These are phyloP conservation scores for Venturia asperata DNA, from an alignment of 2,329 filamentous ascomycete species.

Conservation along the genomic window DNA sequence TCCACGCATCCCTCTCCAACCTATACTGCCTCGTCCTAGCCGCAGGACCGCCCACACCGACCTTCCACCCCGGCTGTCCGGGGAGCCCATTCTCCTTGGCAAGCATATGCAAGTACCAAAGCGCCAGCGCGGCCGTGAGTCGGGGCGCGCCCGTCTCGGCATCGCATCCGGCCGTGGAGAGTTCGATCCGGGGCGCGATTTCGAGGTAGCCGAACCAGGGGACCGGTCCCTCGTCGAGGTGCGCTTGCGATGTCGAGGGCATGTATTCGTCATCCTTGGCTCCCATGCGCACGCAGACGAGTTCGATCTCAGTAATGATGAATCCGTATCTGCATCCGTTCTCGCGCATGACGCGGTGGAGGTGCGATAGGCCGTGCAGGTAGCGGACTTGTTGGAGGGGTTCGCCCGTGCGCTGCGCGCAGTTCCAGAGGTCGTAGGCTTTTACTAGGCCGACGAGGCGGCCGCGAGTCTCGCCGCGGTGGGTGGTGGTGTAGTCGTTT, in stretches of 20 bases:
- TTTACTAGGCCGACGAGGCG: constrained; percentile 81
- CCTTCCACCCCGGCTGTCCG: constrained; percentile 56
- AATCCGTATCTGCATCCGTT: constrained; percentile 91
- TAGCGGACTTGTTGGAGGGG: constrained; percentile 84
- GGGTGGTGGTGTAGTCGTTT: constrained; percentile 45
- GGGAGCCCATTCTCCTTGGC: constrained; percentile 54
- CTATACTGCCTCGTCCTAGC: constrained; percentile 66
- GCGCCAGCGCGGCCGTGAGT: constrained; percentile 64
- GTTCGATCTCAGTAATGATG: constrained; percentile 92
- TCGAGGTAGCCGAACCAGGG: constrained; percentile 89
- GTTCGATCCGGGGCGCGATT: constrained; percentile 52
- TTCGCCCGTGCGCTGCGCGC: constrained; percentile 79
- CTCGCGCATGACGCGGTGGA: constrained; percentile 89
- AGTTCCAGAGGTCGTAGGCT: constrained; percentile 91
- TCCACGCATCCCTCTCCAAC: constrained; percentile 64
- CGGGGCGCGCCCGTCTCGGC: constrained; percentile 33
- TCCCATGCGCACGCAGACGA: constrained; percentile 81
- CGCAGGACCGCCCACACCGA: constrained; percentile 67
- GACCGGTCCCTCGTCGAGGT: constrained; percentile 42
- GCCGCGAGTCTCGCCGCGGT: constrained; percentile 42
- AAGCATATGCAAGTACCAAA: constrained; percentile 72
- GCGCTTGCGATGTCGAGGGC: constrained; percentile 29
- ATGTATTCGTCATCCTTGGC: constrained; percentile 30
- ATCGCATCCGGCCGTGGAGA: constrained; percentile 37
- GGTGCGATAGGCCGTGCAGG: constrained; percentile 73